A percentile compares a stretch with the other conserved stretches of the same genome.
Conservation (phyloP, 352 stramenopile species). For the Phytophthora podocarpi region DNA sequence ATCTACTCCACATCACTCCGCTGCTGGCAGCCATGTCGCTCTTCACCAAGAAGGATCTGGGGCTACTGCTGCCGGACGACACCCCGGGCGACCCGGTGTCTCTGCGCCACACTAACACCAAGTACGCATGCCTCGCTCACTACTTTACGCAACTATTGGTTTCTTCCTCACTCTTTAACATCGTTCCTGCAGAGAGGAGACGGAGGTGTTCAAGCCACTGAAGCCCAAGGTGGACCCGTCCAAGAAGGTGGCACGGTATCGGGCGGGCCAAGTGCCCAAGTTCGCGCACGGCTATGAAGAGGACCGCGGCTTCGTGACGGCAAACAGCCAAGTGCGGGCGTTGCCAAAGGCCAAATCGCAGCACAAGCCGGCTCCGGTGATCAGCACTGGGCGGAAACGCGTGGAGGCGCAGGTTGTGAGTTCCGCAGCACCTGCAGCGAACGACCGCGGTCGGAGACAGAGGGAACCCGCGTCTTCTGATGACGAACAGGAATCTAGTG, state of each 20-base stretch:
- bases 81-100: slow-evolving; percentile 78
- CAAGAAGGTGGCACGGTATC: slow-evolving; percentile 84
- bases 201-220: slow-evolving; percentile 73
- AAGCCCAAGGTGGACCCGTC: slow-evolving; percentile 84
- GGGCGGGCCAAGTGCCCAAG: slow-evolving; percentile 78
- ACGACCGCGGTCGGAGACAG: slow-evolving; percentile 6
- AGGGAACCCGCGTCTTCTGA: slow-evolving; percentile 19
- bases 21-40: slow-evolving; percentile 80
- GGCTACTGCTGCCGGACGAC: slow-evolving; percentile 80
- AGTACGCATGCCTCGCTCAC: slow-evolving; percentile 27
- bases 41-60: slow-evolving; percentile 90
- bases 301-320: slow-evolving; percentile 77
- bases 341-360: slow-evolving; percentile 26
- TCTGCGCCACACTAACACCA: slow-evolving; percentile 75
- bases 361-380: slow-evolving; percentile 25
- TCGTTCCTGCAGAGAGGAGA: slow-evolving; percentile 51
- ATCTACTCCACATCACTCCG: no score
- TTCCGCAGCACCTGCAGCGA: slow-evolving; percentile 22
- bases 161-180: background rate
- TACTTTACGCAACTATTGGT: background rate
- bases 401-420: slow-evolving; percentile 66
- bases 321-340: slow-evolving; percentile 64
- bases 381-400: slow-evolving; percentile 39
- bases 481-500: slow-evolving; percentile 23
- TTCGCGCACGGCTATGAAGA: slow-evolving; percentile 81